Evolutionary conservation across 192 early-diverging fungal genomes (phyloP).

Genomic region (Coemansia sp.): DNA sequence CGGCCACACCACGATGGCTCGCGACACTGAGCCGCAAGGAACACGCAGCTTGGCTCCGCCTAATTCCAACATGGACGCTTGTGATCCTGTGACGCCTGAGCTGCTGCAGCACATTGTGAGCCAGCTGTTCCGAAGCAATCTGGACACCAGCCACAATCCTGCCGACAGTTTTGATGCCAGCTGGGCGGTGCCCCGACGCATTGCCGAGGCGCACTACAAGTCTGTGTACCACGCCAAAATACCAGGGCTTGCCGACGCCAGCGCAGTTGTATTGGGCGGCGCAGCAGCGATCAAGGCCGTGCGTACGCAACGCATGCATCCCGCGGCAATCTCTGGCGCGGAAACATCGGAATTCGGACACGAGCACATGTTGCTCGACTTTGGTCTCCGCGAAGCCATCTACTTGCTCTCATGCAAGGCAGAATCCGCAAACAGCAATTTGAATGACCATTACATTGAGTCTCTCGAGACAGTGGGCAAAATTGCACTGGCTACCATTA

Average conservation of each 20-base stretch:
- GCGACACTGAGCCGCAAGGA: not conserved
- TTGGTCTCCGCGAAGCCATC: slow-evolving; percentile 19
- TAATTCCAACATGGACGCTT: too few species aligned
- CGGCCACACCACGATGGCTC: not conserved
- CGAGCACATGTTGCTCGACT: slow-evolving; percentile 26
- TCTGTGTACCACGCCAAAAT: not conserved
- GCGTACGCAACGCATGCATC: slow-evolving; percentile 10
- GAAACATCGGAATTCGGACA: slow-evolving; percentile 5
- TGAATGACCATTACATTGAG: slow-evolving; percentile 16
- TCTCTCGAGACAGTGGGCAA: slow-evolving; percentile 24
- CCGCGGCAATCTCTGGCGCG: not conserved
- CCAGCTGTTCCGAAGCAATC: not conserved
- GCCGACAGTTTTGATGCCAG: slow-evolving; percentile 19
- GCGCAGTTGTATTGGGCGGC: slow-evolving; percentile 17
- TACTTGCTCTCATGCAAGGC: slow-evolving; percentile 18
- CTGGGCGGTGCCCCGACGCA: slow-evolving; percentile 17
- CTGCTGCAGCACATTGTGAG: not conserved
- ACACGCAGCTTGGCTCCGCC: not conserved
- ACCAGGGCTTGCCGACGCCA: slow-evolving; percentile 12
- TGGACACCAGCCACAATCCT: not conserved
- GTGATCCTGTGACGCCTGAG: not conserved
- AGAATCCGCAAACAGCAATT: not conserved
- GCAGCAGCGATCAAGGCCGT: slow-evolving; percentile 27
- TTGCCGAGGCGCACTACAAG: slow-evolving; percentile 5
- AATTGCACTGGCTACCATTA: slow-evolving; percentile 33